A percentile compares a stretch with the other conserved stretches of the same genome.
These are phyloP conservation scores for Mortierella alpina DNA, from an alignment of 192 early-diverging fungal genomes.

Conservation along the genomic window DNA sequence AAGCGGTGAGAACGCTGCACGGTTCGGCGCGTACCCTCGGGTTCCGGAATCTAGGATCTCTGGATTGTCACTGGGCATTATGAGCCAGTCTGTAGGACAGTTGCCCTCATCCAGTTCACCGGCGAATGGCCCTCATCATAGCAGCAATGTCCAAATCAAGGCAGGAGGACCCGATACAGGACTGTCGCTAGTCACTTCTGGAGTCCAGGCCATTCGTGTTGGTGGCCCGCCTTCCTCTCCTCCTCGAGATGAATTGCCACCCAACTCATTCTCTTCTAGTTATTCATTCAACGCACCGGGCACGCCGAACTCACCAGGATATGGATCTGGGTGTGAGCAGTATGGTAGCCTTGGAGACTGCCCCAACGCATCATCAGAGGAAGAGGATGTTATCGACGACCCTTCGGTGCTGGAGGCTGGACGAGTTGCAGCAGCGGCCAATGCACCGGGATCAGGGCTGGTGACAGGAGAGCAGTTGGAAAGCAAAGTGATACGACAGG, in stretches of 20 bases:
- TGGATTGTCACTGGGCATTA: constrained; percentile 31
- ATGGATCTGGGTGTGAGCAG: constrained; percentile 37
- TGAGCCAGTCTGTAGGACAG: constrained; percentile 37
- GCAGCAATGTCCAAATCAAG: not conserved
- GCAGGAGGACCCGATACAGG: not conserved
- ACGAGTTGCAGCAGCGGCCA: constrained; percentile 40
- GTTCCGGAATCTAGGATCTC: constrained; percentile 17
- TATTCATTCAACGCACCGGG: constrained; percentile 34
- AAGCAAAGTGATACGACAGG: constrained; percentile 62
- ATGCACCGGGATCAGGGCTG: constrained; percentile 42
- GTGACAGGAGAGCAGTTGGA: constrained; percentile 57
- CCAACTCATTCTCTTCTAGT: constrained; percentile 44
- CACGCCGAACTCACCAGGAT: constrained; percentile 41
- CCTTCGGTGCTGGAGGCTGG: constrained; percentile 35
- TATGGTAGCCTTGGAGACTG: constrained; percentile 11
- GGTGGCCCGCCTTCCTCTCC: constrained; percentile 12
- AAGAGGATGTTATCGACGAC: constrained; percentile 43
- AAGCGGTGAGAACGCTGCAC: constrained; percentile 1
- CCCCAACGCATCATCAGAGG: constrained; percentile 29
- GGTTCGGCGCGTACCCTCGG: constrained; percentile 3
- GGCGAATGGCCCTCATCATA: not conserved
- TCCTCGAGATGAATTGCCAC: constrained; percentile 5
- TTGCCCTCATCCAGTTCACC: constrained; percentile 5
- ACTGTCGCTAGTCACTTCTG: constrained; percentile 28
- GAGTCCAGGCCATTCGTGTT: constrained; percentile 28